Percentiles rank a stretch among this genome's conserved stretches.
Evolutionary conservation across 1,284 basidiomycete genomes (phyloP).

Genomic region (Cutaneotrichosporon sp.): DNA sequence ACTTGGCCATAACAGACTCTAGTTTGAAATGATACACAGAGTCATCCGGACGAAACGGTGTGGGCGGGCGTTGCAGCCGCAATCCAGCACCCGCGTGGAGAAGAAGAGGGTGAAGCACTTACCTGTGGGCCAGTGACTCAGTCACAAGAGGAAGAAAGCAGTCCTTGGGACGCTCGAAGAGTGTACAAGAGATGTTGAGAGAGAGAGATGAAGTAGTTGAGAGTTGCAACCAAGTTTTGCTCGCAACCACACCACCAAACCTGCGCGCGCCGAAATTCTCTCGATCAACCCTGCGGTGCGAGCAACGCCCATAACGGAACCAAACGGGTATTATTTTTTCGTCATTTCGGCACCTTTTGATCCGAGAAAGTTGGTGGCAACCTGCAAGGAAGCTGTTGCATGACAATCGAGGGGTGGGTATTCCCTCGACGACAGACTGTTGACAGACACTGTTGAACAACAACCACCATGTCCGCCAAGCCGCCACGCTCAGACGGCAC

Average conservation of each 20-base stretch:
- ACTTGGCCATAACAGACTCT: constrained; percentile 49
- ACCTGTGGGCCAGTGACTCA: constrained; percentile 12
- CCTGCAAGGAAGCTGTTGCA: background rate
- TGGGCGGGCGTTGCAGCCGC: too few species aligned
- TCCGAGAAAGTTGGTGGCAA: constrained; percentile 27
- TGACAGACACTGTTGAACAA: background rate
- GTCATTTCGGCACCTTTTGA: constrained; percentile 14
- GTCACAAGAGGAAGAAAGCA: background rate
- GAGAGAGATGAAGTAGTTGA: background rate
- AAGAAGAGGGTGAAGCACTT: constrained; percentile 1
- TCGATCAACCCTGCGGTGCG: background rate
- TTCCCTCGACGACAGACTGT: background rate
- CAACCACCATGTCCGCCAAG: constrained; percentile 30
- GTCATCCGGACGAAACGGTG: constrained; percentile 35
- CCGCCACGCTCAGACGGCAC: constrained; percentile 20
- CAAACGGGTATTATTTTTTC: constrained; percentile 14
- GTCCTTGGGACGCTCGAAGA: background rate
- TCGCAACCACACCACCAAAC: background rate
- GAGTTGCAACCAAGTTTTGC: background rate
- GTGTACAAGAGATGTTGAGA: background rate
- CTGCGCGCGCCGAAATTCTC: constrained; percentile 14
- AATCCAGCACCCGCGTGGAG: constrained; percentile 2
- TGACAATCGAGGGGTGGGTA: background rate
- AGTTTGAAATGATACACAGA: constrained; percentile 48
- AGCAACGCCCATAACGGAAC: constrained; percentile 1